phyloP scores from a whole-genome alignment of 495 filamentous ascomycete species.

The Penicillium arizonense region DNA sequence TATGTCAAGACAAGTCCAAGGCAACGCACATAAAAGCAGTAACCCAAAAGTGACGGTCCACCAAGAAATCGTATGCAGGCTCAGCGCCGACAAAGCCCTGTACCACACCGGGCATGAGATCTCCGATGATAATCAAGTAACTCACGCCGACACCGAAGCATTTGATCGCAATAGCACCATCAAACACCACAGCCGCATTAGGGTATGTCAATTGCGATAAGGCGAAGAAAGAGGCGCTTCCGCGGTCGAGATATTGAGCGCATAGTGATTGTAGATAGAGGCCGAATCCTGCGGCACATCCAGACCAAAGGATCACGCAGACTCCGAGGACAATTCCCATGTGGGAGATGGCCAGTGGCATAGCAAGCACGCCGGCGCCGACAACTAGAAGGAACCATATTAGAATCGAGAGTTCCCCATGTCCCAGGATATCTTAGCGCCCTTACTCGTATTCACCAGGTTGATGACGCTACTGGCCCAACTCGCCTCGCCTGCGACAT shows the following conservation, averaged over 20 bases:
- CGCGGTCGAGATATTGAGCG: conserved; percentile 86
- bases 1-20: background rate
- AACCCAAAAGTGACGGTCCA: conserved; percentile 94
- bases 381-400: conserved; percentile 57
- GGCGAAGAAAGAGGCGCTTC: conserved; percentile 81
- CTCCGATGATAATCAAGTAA: conserved; percentile 97
- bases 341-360: conserved; percentile 89
- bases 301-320: conserved; percentile 87
- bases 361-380: conserved; percentile 89
- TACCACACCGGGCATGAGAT: conserved; percentile 95
- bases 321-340: conserved; percentile 84
- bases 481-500: conserved; percentile 66
- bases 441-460: conserved; percentile 81
- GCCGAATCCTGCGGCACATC: conserved; percentile 82
- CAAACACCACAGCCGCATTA: conserved; percentile 93
- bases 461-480: conserved; percentile 94
- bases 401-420: background rate
- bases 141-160: conserved; percentile 96
- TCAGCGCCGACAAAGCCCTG: conserved; percentile 65
- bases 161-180: conserved; percentile 94
- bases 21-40: conserved; percentile 84
- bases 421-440: too few relatives aligned
- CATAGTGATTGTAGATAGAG: conserved; percentile 93
- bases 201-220: conserved; percentile 95
- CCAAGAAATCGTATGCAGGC: conserved; percentile 64